Conservation (phyloP, 331 rosid genomes). For the Saraca asoca region DNA sequence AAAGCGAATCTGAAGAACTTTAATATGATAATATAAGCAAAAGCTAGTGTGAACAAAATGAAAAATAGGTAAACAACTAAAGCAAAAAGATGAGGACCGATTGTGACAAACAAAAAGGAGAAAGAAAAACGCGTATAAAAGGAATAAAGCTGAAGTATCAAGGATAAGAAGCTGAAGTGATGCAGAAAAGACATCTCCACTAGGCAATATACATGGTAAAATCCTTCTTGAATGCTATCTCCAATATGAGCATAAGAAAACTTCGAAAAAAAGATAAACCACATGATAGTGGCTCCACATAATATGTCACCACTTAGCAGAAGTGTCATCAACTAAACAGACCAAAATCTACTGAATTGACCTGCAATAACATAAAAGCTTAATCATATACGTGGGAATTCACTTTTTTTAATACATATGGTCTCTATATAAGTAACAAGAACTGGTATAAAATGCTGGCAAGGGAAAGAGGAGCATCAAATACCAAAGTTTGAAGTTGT, state of each 20-base stretch:
- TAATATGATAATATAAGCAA: background rate
- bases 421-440: conserved; percentile 38
- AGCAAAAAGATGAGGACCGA: conserved; percentile 19
- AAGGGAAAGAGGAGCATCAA: conserved; percentile 29
- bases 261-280: conserved; percentile 8
- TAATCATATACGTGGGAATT: conserved; percentile 6
- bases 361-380: background rate
- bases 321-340: conserved; percentile 22
- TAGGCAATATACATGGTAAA: conserved; percentile 27
- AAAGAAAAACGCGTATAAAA: conserved; percentile 40
- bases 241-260: conserved; percentile 34
- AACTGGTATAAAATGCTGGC: conserved; percentile 21
- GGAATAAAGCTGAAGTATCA: conserved; percentile 51
- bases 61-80: background rate
- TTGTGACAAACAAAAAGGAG: conserved; percentile 1
- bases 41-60: conserved; percentile 32
- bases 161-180: conserved; percentile 29
- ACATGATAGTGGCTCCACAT: conserved; percentile 30
- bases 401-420: background rate
- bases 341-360: conserved; percentile 28
- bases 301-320: conserved; percentile 37
- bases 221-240: conserved; percentile 29
- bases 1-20: background rate
- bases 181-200: conserved; percentile 15
- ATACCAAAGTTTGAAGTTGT: conserved; percentile 25